phyloP scores from a whole-genome alignment of 1,139 yeast species.

The Diutina pseudorugosa region DNA sequence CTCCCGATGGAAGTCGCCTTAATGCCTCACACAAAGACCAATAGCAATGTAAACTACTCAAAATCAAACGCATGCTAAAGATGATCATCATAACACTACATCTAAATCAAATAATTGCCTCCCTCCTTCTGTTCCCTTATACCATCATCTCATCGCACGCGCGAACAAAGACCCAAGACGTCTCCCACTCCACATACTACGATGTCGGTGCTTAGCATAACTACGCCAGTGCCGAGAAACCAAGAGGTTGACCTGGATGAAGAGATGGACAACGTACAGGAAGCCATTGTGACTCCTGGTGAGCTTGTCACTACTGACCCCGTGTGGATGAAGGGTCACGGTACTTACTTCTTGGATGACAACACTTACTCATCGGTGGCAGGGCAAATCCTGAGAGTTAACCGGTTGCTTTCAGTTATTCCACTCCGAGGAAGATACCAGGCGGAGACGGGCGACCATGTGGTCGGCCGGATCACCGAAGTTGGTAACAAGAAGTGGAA shows the following conservation, averaged over 20 bases:
- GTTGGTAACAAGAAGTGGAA: constrained; percentile 94
- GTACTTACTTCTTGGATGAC: constrained; percentile 68
- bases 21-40: not conserved
- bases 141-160: not conserved
- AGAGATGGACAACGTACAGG: not conserved
- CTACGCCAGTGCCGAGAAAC: constrained; percentile 17
- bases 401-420: constrained; percentile 37
- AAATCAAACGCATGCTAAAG: not conserved
- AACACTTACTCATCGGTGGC: constrained; percentile 86
- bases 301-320: constrained; percentile 92
- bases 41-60: no score
- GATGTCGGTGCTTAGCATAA: constrained; percentile 21
- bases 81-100: not conserved
- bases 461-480: constrained; percentile 88
- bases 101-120: no score
- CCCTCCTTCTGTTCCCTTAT: not conserved
- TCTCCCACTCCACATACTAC: no score
- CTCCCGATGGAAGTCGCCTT: not conserved
- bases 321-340: constrained; percentile 98
- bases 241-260: constrained; percentile 14
- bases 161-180: not conserved
- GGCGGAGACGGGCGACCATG: constrained; percentile 95
- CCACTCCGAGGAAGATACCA: constrained; percentile 80
- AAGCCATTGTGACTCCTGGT: constrained; percentile 78
- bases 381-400: constrained; percentile 73